These are phyloP conservation scores for sorghum (Sorghum bicolor) DNA, from an alignment of 176 grass and related monocot genomes.

Conservation along the genomic window DNA sequence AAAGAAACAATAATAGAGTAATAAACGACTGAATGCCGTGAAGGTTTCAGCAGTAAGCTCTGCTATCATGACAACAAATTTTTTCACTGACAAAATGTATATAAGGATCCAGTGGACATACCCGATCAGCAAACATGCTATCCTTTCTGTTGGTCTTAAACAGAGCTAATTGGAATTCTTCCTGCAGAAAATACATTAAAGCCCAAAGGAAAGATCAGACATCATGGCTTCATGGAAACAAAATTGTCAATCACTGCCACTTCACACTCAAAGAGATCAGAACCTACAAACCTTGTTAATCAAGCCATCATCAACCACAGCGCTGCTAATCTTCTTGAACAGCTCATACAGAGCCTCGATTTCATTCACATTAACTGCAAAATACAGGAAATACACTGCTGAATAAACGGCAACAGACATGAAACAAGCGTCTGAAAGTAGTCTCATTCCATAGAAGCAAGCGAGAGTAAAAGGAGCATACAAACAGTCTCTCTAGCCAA, in stretches of 20 bases:
- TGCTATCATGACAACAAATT: neutral
- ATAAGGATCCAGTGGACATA: conserved; percentile 25
- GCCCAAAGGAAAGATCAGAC: neutral
- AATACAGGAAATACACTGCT: neutral
- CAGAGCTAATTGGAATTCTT: conserved; percentile 81
- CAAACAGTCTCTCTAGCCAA: conserved; percentile 81
- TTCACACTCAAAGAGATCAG: neutral
- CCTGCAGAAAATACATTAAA: conserved; percentile 42
- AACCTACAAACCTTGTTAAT: conserved; percentile 60
- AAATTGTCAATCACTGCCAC: neutral
- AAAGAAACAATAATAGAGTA: neutral
- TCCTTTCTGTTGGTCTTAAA: conserved; percentile 85
- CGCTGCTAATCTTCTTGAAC: conserved; percentile 89
- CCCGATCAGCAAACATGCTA: conserved; percentile 85
- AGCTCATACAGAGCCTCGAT: conserved; percentile 88
- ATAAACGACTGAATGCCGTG: neutral
- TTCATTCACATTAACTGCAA: conserved; percentile 79
- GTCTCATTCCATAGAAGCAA: neutral
- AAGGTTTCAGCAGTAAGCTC: neutral
- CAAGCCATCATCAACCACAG: conserved; percentile 78
- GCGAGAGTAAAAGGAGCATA: conserved; percentile 28
- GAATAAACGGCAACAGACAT: neutral
- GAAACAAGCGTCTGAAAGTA: conserved; percentile 3
- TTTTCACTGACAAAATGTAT: neutral
- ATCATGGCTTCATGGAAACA: neutral